A percentile compares a stretch with the other conserved stretches of the same genome.
phyloP scores from a whole-genome alignment of 139 green algal species.

The Astrephomene gubernaculifera region DNA sequence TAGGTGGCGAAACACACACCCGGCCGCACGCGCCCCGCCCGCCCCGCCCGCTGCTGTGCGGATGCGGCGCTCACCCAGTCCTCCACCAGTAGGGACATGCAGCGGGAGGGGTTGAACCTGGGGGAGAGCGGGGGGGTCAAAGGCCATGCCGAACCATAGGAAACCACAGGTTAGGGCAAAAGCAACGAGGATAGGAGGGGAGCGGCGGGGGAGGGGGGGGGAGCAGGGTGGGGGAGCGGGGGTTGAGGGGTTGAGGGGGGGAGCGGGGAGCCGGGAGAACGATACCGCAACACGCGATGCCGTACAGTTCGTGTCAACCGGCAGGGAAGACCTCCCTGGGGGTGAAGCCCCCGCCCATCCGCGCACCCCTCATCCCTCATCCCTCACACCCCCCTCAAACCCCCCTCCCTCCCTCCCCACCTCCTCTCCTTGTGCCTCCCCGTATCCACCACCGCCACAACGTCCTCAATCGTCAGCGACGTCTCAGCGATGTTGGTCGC shows the following conservation, averaged over 20 bases:
- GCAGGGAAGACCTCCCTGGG: too few relatives aligned
- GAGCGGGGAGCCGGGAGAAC: too few relatives aligned
- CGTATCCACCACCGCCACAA: slow-evolving; percentile 92
- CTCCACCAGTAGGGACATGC: slow-evolving; percentile 87
- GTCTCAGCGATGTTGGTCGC: slow-evolving; percentile 99
- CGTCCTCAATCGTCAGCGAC: slow-evolving; percentile 95
- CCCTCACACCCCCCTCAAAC: background rate
- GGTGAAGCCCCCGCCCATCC: too few relatives aligned
- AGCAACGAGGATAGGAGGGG: too few relatives aligned
- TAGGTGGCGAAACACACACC: slow-evolving; percentile 84
- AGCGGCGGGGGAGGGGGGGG: too few relatives aligned
- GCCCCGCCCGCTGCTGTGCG: slow-evolving; percentile 72
- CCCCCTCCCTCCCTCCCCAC: slow-evolving; percentile 8
- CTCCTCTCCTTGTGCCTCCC: slow-evolving; percentile 87
- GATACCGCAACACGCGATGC: too few relatives aligned
- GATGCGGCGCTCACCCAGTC: slow-evolving; percentile 76
- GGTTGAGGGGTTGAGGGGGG: background rate
- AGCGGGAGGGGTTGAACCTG: slow-evolving; percentile 71
- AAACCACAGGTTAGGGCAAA: too few relatives aligned
- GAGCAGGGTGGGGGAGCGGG: background rate
- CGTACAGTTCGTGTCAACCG: too few relatives aligned
- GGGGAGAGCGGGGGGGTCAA: background rate
- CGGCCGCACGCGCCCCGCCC: slow-evolving; percentile 88
- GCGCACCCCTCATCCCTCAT: background rate
- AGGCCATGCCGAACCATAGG: background rate